Base-by-base conservation (phyloP, 768 basidiomycete species). In the Pluteus cervinus region DNA sequence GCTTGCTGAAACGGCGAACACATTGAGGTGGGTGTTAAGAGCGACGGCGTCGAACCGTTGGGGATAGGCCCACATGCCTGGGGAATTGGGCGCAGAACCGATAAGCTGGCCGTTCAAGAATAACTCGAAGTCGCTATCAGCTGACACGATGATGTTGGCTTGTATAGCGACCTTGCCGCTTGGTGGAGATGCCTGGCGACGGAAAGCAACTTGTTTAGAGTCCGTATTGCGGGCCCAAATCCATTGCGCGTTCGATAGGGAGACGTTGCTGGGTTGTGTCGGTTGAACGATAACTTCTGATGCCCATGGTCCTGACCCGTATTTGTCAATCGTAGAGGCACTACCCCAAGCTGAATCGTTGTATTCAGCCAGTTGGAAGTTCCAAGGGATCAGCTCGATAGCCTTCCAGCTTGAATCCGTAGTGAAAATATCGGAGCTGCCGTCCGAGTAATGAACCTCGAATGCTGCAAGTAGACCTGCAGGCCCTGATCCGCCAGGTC, bases 211-310 rank as follows among this genome's bases (percentile, higher is more conserved):
- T 11, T 24, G 38, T n/a, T 49, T 51, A 7, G 38, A 39, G 25
- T 22, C 39, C 24, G 55, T 40, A 21, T 61, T 58, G 37, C 50
- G 54, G 20, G 59, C 57, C 59, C 58, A 62, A 15, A 62, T 58
- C 58, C 58, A 61, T 8, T 37, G 29, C 5, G 58, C 49, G 20
- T 46, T 32, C 3, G 46, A 42, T 30, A 58, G 47, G 4, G 52
- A 46, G n/a, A 55, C 50, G 6, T 36, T 46, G 14, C 48, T 51
- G 36, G 49, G 32, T 36, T 43, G 44, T 32, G 38, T 45, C 30
- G 35, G 50, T 22, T 33, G 47, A 20, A 47, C 45, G 18, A 46
- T 30, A 11, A 25, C n/a, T 15, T 53, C 42, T 12, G 41, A 9
- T 16, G 44, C 18, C 18, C 21, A 39, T 8, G 38, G 38, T 7